Evolutionary conservation across 108 stramenopile genomes (phyloP).

Genomic region (Fragilaria crotonensis): DNA sequence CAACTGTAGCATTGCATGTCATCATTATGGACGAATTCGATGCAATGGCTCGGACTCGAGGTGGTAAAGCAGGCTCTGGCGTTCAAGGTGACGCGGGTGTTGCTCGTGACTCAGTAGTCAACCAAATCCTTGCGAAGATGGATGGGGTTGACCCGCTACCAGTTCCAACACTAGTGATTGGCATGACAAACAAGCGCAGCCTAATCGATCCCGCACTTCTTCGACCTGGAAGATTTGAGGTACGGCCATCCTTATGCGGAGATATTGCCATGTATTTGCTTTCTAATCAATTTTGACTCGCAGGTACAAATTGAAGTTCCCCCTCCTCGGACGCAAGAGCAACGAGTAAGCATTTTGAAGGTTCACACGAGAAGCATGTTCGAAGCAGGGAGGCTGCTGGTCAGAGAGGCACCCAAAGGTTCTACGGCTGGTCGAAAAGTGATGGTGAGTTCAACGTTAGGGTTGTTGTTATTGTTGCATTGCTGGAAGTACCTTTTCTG

Average conservation of each 20-base stretch:
- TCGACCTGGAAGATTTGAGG: constrained; percentile 71
- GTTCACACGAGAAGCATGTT: constrained; percentile 74
- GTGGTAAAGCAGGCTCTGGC: constrained; percentile 54
- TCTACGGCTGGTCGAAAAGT: constrained; percentile 30
- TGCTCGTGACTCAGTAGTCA: constrained; percentile 87
- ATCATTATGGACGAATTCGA: constrained; percentile 94
- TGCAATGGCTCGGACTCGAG: constrained; percentile 81
- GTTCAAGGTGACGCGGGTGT: constrained; percentile 91
- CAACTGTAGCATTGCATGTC: constrained; percentile 51
- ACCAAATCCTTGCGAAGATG: constrained; percentile 90
- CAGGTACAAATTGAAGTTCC: constrained; percentile 85
- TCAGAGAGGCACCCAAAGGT: constrained; percentile 54
- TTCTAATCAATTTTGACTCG: too few species aligned
- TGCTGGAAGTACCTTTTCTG: neutral
- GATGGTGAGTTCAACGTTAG: constrained; percentile 13
- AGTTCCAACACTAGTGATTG: constrained; percentile 88
- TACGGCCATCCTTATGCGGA: neutral
- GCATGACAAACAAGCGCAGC: constrained; percentile 88
- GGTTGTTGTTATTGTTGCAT: neutral
- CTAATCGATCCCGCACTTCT: constrained; percentile 81
- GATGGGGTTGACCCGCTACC: constrained; percentile 84
- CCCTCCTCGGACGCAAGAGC: constrained; percentile 58
- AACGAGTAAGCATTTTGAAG: constrained; percentile 65
- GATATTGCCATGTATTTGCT: neutral
- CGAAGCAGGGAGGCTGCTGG: constrained; percentile 63